A percentile compares a stretch with the other conserved stretches of the same genome.
These are phyloP conservation scores for Primulina eburnea DNA, from an alignment of 257 asterid species.

Conservation along the genomic window DNA sequence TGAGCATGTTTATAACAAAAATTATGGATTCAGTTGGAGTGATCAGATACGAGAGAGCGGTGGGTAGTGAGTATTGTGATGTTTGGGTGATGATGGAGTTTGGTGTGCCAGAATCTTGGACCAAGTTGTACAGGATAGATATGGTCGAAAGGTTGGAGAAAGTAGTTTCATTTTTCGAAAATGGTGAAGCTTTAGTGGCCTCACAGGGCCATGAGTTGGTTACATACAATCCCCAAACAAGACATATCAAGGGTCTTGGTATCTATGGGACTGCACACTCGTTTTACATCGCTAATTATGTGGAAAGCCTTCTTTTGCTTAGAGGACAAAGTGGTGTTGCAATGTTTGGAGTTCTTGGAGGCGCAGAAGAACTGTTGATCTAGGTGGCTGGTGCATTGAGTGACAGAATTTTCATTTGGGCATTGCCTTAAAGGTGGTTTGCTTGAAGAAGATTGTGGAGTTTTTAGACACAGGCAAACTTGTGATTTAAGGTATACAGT, in stretches of 20 bases:
- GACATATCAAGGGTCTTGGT: conserved; percentile 28
- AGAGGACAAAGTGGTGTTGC: conserved; percentile 18
- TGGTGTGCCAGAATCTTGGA: conserved; percentile 55
- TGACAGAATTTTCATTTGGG: no score
- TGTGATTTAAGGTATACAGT: not conserved
- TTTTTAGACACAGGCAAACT: not conserved
- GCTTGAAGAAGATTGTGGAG: not conserved
- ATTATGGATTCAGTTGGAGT: conserved; percentile 40
- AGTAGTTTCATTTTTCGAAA: conserved; percentile 42
- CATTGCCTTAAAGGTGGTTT: not conserved
- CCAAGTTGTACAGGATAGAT: conserved; percentile 39
- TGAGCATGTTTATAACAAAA: conserved; percentile 21
- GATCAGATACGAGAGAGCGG: conserved; percentile 22
- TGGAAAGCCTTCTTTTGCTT: conserved; percentile 47
- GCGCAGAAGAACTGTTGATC: conserved; percentile 8
- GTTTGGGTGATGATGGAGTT: conserved; percentile 63
- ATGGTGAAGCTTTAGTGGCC: conserved; percentile 42
- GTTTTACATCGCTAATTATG: conserved; percentile 35
- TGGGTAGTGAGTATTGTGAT: conserved; percentile 24
- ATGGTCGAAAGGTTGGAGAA: conserved; percentile 24
- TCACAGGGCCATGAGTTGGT: conserved; percentile 29
- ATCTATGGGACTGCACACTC: conserved; percentile 40
- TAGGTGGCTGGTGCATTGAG: conserved; percentile 2
- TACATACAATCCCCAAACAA: conserved; percentile 29
- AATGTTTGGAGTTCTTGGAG: conserved; percentile 17